Base-by-base conservation (phyloP, 2,329 filamentous ascomycete genomes). In the Cercospora zeina region DNA sequence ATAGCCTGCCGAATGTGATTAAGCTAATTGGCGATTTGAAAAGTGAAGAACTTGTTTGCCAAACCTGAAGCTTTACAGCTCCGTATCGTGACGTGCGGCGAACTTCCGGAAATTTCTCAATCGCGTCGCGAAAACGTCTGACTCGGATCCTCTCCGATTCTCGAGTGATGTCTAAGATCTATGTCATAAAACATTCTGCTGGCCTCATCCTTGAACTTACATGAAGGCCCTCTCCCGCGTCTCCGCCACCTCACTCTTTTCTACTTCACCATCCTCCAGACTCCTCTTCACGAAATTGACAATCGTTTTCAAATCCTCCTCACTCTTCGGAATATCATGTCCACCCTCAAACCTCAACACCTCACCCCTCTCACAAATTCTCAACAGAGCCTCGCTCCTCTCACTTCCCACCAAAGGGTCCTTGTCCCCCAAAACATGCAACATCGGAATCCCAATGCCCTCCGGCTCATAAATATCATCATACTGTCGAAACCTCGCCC, bases 321-420 rank as follows among this genome's bases (percentile, higher is more conserved):
- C 61, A 21, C 56, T 57, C 42, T 68, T 68, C 3, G 66, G 66
- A 54, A 68, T 68, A 39, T 68, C 65, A 37, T 68, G 66, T 13
- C 66, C 66, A 5, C 65, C 65, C 11, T 54, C 39, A 56, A 67
- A 65, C 36, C 45, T 65, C 27, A 68, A 54, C 6, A 62, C 16
- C 21, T 63, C 60, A 10, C 59, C 54, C 10, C 59, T 31, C 11
- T 59, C 39, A 27, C 66, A 68, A 36, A 65, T 62, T 37, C 58
- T 59, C 16, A 68, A 63, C 16, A 68, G 57, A 8, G 59, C 61
- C 54, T 67, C 65, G 49, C 66, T 65, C 36, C 66, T 63, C 59
- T 68, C 66, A 57, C 65, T 62, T 8, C 54, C 45, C 7, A 68
- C 66, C 30, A 66, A 37, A 34, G 61, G 58, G 45, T 68, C 66